phyloP scores from a whole-genome alignment of 768 basidiomycete genomes.

The Tricholoma bakamatsutake region DNA sequence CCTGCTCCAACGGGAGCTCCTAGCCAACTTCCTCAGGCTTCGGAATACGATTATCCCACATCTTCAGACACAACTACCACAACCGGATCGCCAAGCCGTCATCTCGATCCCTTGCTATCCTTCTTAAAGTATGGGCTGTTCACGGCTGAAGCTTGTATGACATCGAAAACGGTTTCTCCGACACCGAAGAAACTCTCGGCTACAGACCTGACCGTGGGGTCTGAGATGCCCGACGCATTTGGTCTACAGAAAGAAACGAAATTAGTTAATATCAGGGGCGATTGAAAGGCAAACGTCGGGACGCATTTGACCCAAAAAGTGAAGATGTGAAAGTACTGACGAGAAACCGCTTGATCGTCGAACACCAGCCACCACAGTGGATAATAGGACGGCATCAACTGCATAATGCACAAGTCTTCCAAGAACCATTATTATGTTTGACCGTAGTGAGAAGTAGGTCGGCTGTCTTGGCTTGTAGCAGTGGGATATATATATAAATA shows the following conservation, averaged over 20 bases:
- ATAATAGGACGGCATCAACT: conserved; percentile 78
- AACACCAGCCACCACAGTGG: conserved; percentile 88
- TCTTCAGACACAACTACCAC: neutral
- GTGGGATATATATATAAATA: no score
- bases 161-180: conserved; percentile 87
- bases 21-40: neutral
- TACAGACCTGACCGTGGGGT: conserved; percentile 68
- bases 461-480: neutral
- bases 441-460: neutral
- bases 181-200: conserved; percentile 80
- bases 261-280: conserved; percentile 1
- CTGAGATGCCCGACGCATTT: conserved; percentile 62
- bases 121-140: conserved; percentile 80
- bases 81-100: conserved; percentile 16
- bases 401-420: conserved; percentile 81
- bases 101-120: conserved; percentile 33
- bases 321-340: conserved; percentile 47
- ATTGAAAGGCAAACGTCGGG: neutral
- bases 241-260: conserved; percentile 37
- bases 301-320: conserved; percentile 1
- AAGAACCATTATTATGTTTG: conserved; percentile 38
- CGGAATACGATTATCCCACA: neutral
- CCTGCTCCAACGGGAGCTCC: neutral
- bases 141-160: conserved; percentile 79
- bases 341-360: conserved; percentile 84